phyloP scores from a whole-genome alignment of 1,139 yeast species.

The Saccharomyces hybrid region DNA sequence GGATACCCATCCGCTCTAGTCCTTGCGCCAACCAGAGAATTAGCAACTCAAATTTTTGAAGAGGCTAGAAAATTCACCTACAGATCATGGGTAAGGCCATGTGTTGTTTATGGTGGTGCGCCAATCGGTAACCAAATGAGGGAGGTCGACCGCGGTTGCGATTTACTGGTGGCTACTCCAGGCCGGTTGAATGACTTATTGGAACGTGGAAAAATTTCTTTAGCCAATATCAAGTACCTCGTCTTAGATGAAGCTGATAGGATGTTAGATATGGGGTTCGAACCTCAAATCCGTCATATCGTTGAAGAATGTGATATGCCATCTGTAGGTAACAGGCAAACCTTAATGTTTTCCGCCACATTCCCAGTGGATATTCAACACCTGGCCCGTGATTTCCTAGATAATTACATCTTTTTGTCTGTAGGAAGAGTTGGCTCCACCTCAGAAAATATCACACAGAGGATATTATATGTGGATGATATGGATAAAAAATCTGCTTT shows the following conservation, averaged over 20 bases:
- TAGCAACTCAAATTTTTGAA: slow-evolving; percentile 89
- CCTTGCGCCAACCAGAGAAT: slow-evolving; percentile 96
- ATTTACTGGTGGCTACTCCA: slow-evolving; percentile 92
- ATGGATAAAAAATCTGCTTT: slow-evolving; percentile 86
- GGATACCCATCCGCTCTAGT: slow-evolving; percentile 90
- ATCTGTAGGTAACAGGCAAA: slow-evolving; percentile 77
- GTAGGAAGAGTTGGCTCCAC: slow-evolving; percentile 98
- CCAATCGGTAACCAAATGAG: slow-evolving; percentile 81
- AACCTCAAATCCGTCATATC: slow-evolving; percentile 96
- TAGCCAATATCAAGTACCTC: slow-evolving; percentile 79
- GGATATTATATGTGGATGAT: slow-evolving; percentile 84
- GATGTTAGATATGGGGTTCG: slow-evolving; percentile 99
- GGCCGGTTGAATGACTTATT: slow-evolving; percentile 94
- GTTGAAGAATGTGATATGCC: slow-evolving; percentile 98
- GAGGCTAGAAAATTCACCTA: slow-evolving; percentile 92
- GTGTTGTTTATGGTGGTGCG: slow-evolving; percentile 97
- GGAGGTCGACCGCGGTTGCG: slow-evolving; percentile 88
- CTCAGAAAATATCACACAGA: slow-evolving; percentile 92
- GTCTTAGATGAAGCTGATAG: slow-evolving; percentile 98
- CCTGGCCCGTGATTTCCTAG: slow-evolving; percentile 92
- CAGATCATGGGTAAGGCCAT: slow-evolving; percentile 96
- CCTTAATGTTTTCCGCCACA: slow-evolving; percentile 96
- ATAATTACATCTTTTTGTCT: slow-evolving; percentile 87
- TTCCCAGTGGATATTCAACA: slow-evolving; percentile 95
- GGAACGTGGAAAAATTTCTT: slow-evolving; percentile 87